These are phyloP conservation scores for Gastrolobium bilobum DNA, from an alignment of 306 rosid genomes.

Conservation along the genomic window DNA sequence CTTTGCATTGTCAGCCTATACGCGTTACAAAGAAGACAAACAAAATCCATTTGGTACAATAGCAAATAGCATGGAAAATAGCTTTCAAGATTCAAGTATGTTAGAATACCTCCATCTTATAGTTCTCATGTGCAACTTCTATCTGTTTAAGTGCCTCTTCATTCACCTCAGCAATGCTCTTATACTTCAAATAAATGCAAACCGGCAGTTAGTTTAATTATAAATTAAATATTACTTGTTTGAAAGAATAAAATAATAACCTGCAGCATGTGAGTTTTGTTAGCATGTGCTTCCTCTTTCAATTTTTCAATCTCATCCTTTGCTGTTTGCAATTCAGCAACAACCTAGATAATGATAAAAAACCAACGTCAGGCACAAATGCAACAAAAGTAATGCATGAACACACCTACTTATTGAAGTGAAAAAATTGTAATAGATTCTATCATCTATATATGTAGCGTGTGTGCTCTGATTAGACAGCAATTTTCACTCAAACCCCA, in stretches of 20 bases:
- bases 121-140: conserved; percentile 74
- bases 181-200: conserved; percentile 68
- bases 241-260: conserved; percentile 53
- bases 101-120: conserved; percentile 78
- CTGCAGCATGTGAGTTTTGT: conserved; percentile 92
- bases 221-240: background rate
- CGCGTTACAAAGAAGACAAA: conserved; percentile 26
- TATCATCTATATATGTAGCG: too few species aligned
- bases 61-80: conserved; percentile 7
- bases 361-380: conserved; percentile 40
- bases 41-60: conserved; percentile 20
- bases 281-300: conserved; percentile 84
- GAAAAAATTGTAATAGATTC: background rate
- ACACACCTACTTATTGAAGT: conserved; percentile 1
- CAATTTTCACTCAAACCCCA: too few species aligned
- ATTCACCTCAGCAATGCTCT: conserved; percentile 92
- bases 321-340: conserved; percentile 66
- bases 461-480: too few species aligned
- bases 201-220: conserved; percentile 42
- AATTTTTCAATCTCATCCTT: conserved; percentile 78
- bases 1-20: conserved; percentile 82
- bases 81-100: conserved; percentile 28
- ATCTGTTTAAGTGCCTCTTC: conserved; percentile 93
- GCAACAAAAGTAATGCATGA: conserved; percentile 18
- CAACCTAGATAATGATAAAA: conserved; percentile 58